Evolutionary conservation across 495 filamentous ascomycete species (phyloP).

Genomic region (Talaromyces ruber): DNA sequence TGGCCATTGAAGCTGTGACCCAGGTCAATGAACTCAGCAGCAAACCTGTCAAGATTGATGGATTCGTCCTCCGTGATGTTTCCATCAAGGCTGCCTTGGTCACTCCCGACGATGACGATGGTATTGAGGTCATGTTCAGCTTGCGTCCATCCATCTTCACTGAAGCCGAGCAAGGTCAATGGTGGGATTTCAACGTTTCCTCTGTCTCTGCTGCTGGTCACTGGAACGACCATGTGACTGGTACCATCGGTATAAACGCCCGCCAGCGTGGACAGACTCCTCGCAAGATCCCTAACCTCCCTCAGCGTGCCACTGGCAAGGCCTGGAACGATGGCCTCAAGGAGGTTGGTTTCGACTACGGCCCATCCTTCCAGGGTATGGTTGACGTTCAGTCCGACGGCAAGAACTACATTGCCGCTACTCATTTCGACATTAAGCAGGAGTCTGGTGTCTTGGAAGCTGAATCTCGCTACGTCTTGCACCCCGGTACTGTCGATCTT

Average conservation of each 20-base stretch:
- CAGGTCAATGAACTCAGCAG: constrained; percentile 17
- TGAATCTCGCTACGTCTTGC: constrained; percentile 30
- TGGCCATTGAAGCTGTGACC: constrained; percentile 37
- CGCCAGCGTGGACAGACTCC: not conserved
- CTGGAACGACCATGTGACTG: constrained; percentile 6
- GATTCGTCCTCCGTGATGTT: not conserved
- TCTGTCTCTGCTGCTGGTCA: constrained; percentile 3
- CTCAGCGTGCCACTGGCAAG: constrained; percentile 19
- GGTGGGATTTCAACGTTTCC: constrained; percentile 10
- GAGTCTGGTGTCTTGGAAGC: constrained; percentile 12
- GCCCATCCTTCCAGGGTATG: constrained; percentile 25
- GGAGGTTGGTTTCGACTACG: constrained; percentile 29
- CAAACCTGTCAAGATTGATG: constrained; percentile 3
- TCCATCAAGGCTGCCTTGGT: constrained; percentile 24
- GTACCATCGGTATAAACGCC: constrained; percentile 2
- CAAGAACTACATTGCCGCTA: constrained; percentile 10
- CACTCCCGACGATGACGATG: constrained; percentile 2
- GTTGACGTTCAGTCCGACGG: constrained; percentile 11
- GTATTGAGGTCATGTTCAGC: constrained; percentile 3
- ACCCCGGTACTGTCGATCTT: constrained; percentile 27
- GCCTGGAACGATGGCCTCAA: constrained; percentile 20
- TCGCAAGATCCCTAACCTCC: constrained; percentile 2
- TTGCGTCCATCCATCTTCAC: constrained; percentile 1
- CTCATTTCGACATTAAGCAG: constrained; percentile 12
- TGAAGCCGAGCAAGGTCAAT: not conserved